phyloP scores from a whole-genome alignment of 129 eudicot genomes.

The Oenanthe sinensis region DNA sequence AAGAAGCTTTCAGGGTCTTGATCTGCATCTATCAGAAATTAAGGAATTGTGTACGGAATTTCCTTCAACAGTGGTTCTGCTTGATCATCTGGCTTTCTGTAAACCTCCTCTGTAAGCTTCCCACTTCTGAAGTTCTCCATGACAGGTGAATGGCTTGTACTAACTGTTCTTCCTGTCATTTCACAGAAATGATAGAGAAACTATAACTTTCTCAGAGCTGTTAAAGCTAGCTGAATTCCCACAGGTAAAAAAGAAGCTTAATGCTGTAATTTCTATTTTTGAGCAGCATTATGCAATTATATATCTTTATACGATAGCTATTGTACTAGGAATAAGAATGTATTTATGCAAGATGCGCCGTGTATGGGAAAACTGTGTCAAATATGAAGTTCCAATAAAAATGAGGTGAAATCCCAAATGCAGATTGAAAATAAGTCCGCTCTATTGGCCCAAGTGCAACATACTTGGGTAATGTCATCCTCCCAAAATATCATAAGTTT shows the following conservation, averaged over 20 bases:
- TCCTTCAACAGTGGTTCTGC: conserved; percentile 58
- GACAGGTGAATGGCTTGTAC: background rate
- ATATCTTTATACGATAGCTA: background rate
- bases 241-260: conserved; percentile 32
- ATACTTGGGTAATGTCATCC: background rate
- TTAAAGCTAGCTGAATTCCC: conserved; percentile 64
- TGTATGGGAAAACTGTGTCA: background rate
- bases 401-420: background rate
- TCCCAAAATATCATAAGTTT: background rate
- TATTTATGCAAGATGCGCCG: background rate
- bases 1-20: conserved; percentile 30
- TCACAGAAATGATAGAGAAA: conserved; percentile 52
- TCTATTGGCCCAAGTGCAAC: background rate
- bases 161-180: background rate
- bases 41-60: conserved; percentile 59
- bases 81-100: conserved; percentile 88
- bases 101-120: conserved; percentile 63
- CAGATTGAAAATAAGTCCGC: background rate
- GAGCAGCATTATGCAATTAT: background rate
- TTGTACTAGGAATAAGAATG: background rate
- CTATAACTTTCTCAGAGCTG: conserved; percentile 38
- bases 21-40: conserved; percentile 61
- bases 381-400: background rate
- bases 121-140: background rate
- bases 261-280: background rate